phyloP scores from a whole-genome alignment of 306 rosid species.

The Lupinus albus region DNA sequence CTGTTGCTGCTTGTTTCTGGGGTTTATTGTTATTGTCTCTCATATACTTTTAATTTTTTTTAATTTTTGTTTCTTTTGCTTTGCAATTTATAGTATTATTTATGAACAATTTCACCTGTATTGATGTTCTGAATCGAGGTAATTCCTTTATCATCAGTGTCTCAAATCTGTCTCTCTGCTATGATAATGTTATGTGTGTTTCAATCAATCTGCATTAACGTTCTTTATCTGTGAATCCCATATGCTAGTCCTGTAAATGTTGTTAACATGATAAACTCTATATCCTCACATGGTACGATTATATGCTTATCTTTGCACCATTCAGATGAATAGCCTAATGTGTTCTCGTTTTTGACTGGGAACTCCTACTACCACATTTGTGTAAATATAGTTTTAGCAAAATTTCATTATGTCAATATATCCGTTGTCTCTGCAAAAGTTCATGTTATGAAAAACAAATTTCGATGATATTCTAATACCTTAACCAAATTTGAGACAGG shows the following conservation, averaged over 20 bases:
- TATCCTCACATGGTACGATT: background rate
- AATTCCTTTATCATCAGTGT: constrained; percentile 37
- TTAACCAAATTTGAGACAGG: background rate
- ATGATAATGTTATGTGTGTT: constrained; percentile 32
- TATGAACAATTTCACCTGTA: constrained; percentile 77
- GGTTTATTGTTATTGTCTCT: constrained; percentile 62
- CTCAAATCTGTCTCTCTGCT: constrained; percentile 33
- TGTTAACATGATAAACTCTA: background rate
- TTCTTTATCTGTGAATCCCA: no score
- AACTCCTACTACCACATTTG: no score
- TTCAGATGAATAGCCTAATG: background rate
- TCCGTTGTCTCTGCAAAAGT: no score
- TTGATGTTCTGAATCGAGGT: constrained; percentile 60
- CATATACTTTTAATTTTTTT: constrained; percentile 51
- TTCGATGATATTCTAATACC: no score
- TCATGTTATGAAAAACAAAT: no score
- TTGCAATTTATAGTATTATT: constrained; percentile 79
- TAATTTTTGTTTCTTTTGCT: constrained; percentile 50
- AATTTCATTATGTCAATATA: background rate
- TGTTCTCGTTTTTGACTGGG: no score
- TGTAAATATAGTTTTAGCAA: constrained; percentile 8
- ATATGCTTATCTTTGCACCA: constrained; percentile 2
- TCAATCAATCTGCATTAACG: no score
- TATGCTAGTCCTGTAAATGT: background rate
- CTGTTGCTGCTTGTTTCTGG: constrained; percentile 64